Percentiles rank a stretch among this genome's conserved stretches.
Conservation (phyloP, 345 rosid genomes). For the Aquilaria malaccensis region DNA sequence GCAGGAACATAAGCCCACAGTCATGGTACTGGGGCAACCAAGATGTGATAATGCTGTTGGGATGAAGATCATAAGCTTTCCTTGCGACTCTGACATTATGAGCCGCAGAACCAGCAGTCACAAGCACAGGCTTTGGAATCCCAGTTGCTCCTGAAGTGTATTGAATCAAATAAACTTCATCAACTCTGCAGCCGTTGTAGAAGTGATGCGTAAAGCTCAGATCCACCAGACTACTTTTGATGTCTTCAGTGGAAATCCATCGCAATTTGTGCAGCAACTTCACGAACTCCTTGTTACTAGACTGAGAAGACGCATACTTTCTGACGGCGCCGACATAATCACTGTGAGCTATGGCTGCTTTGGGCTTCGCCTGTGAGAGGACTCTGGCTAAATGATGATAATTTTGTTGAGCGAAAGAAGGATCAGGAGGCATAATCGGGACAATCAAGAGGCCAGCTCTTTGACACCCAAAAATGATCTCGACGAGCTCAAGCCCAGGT, state of each 20-base stretch:
- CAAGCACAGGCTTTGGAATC: conserved; percentile 54
- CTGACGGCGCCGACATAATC: conserved; percentile 26
- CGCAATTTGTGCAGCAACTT: conserved; percentile 24
- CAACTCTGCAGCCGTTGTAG: conserved; percentile 33
- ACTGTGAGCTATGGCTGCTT: conserved; percentile 44
- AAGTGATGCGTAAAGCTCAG: not conserved
- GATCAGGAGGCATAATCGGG: conserved; percentile 43
- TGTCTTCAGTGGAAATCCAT: conserved; percentile 40
- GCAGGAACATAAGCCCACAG: conserved; percentile 56
- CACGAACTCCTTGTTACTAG: conserved; percentile 22
- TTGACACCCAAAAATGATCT: conserved; percentile 49
- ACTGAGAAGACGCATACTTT: conserved; percentile 22
- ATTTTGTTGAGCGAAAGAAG: conserved; percentile 24
- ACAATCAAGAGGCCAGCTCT: conserved; percentile 46
- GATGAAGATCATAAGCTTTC: conserved; percentile 48
- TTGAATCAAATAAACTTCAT: conserved; percentile 48
- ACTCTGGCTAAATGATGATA: conserved; percentile 40
- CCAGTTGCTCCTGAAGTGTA: conserved; percentile 71
- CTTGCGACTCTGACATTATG: conserved; percentile 59
- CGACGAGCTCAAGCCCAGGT: conserved; percentile 44
- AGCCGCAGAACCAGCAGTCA: conserved; percentile 56
- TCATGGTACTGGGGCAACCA: conserved; percentile 73
- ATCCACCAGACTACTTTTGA: conserved; percentile 10
- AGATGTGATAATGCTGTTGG: conserved; percentile 36
- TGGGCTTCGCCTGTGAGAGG: conserved; percentile 48